Percentiles rank a stretch among this genome's conserved stretches.
phyloP scores from a whole-genome alignment of 1,139 yeast genomes.

The Candida frijolesensis region DNA sequence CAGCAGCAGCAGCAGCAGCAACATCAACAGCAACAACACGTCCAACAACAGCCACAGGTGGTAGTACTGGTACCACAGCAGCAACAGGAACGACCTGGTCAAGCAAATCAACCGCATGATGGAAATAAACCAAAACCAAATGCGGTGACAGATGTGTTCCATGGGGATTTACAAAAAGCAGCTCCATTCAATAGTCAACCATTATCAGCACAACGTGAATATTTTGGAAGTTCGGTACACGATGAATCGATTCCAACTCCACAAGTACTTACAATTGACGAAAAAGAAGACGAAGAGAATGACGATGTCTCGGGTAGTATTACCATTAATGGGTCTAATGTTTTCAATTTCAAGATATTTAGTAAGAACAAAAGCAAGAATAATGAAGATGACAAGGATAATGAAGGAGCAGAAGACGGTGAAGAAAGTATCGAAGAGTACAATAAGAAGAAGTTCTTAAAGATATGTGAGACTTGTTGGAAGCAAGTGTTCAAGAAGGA shows the following conservation, averaged over 20 bases:
- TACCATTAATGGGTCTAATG: constrained; percentile 45
- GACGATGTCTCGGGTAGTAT: constrained; percentile 46
- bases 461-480: constrained; percentile 59
- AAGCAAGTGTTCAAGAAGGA: constrained; percentile 30
- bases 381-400: constrained; percentile 6
- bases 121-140: constrained; percentile 3
- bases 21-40: constrained; percentile 3
- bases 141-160: constrained; percentile 51
- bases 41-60: constrained; percentile 4
- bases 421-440: constrained; percentile 2
- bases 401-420: constrained; percentile 1
- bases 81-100: constrained; percentile 1
- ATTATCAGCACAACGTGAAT: constrained; percentile 52
- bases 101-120: not conserved
- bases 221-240: constrained; percentile 29
- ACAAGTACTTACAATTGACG: constrained; percentile 7
- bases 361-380: constrained; percentile 5
- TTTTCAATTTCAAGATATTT: constrained; percentile 45
- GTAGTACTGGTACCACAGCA: constrained; percentile 2
- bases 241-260: constrained; percentile 24
- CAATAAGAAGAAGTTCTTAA: constrained; percentile 39
- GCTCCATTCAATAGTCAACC: constrained; percentile 62
- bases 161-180: constrained; percentile 46
- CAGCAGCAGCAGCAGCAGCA: constrained; percentile 4
- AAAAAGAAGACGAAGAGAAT: constrained; percentile 6